These are phyloP conservation scores for Phytophthora litchii DNA, from an alignment of 352 stramenopile genomes.

Conservation along the genomic window DNA sequence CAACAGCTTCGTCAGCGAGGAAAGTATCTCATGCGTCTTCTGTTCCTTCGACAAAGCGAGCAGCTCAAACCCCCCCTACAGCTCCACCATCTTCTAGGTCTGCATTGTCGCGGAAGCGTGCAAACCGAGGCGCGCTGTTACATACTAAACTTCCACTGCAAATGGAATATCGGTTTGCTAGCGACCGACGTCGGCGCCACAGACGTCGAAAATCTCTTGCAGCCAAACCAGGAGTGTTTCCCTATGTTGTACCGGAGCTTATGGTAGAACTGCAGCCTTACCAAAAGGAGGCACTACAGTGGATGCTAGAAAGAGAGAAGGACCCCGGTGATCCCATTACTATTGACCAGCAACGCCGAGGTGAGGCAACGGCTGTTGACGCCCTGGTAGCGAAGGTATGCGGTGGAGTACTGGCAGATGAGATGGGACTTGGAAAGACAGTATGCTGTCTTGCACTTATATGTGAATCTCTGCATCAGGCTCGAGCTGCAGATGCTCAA, in stretches of 20 bases:
- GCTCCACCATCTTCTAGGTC: constrained; percentile 20
- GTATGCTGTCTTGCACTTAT: constrained; percentile 87
- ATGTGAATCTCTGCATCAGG: constrained; percentile 62
- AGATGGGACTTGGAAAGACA: constrained; percentile 92
- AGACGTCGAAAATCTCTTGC: constrained; percentile 51
- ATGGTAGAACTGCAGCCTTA: constrained; percentile 76
- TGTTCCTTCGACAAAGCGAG: constrained; percentile 8
- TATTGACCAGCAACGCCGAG: constrained; percentile 39
- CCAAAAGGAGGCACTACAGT: constrained; percentile 85
- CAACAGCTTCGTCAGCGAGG: constrained; percentile 25
- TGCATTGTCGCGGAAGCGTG: constrained; percentile 32
- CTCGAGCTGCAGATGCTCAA: constrained; percentile 39
- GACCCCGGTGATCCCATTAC: constrained; percentile 26
- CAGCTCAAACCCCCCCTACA: constrained; percentile 14
- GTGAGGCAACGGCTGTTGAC: constrained; percentile 38
- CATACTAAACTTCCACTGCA: constrained; percentile 66
- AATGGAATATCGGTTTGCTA: constrained; percentile 63
- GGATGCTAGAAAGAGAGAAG: constrained; percentile 86
- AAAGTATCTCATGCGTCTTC: constrained; percentile 14
- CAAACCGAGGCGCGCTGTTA: constrained; percentile 40
- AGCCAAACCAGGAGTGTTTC: constrained; percentile 45
- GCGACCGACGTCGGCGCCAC: constrained; percentile 51
- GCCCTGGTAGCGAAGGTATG: constrained; percentile 50
- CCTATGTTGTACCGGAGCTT: constrained; percentile 55
- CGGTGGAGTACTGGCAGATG: constrained; percentile 86